A percentile compares a stretch with the other conserved stretches of the same genome.
These are phyloP conservation scores for Sarocladiaceae sp. DNA, from an alignment of 2,329 filamentous ascomycete species.

Conservation along the genomic window DNA sequence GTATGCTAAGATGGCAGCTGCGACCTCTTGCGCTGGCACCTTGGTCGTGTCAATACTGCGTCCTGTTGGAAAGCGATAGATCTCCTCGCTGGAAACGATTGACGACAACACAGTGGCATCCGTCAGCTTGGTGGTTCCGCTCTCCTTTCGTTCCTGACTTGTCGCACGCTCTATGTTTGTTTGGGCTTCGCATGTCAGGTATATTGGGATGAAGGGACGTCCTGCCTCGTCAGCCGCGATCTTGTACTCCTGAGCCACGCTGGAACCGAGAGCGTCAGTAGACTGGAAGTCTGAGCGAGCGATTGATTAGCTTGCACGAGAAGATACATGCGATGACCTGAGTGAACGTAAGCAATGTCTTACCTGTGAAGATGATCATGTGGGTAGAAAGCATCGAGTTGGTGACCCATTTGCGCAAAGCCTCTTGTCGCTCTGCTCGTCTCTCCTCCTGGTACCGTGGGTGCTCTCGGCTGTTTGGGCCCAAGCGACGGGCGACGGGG, in stretches of 20 bases:
- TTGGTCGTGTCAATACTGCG: too few relatives aligned
- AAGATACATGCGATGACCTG: background rate
- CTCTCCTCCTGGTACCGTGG: background rate
- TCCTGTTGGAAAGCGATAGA: background rate
- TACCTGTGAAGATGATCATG: slow-evolving; percentile 1
- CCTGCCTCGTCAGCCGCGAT: background rate
- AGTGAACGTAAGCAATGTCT: background rate
- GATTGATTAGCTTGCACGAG: background rate
- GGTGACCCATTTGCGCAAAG: background rate
- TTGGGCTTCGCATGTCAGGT: background rate
- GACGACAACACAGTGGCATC: background rate
- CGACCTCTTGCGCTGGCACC: background rate
- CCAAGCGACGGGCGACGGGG: background rate
- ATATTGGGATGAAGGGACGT: background rate
- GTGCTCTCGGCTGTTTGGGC: background rate
- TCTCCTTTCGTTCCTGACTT: background rate
- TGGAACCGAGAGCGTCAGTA: background rate
- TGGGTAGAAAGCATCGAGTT: background rate
- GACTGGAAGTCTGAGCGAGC: slow-evolving; percentile 1
- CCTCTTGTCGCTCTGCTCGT: background rate
- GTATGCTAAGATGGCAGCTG: background rate
- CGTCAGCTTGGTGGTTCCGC: slow-evolving; percentile 2
- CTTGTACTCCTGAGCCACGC: slow-evolving; percentile 2
- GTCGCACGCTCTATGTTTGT: slow-evolving; percentile 2
- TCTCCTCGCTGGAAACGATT: background rate